Evolutionary conservation across 139 green algal genomes (phyloP), one percentile per base, ranked within the genome.

Genomic region (Auxenochlorella pyrenoidosa): DNA sequence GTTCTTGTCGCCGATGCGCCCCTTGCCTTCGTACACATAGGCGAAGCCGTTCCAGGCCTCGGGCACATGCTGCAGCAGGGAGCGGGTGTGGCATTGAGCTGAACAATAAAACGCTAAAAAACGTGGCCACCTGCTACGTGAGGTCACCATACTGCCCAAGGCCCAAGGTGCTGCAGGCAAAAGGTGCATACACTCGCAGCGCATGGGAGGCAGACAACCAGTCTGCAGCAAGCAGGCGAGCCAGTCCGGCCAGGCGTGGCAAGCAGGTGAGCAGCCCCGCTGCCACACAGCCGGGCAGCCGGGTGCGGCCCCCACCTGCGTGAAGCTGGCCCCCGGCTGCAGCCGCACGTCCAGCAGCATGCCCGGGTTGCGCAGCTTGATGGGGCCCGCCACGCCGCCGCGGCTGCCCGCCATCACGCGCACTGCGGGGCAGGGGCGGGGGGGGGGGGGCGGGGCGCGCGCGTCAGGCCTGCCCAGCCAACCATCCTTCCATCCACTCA

Each of bases 341-440:
- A 98, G 65, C 10, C 86, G 85, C 24, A 97, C 95, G 68, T 98
- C 96, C 88, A 98, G 87, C 41, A 98, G 91, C 90, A 97, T 78
- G 22, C 95, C 94, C 2, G 96, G 95, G 88, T 98, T 97, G 80
- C 92, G 91, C 94, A 98, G 92, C 75, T 90, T 88, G 83, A 98
- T 96, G 75, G 95, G 95, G 0, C 95, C 90, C 8, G 36, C 24
- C 2, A 36, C 32, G 34, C 41, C 77, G 19, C 63, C 26, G 5
- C 36, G 44, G 70, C 41, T 83, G 38, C 96, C 96, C 2, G 96
- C 96, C 94, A 98, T 96, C 28, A 98, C 95, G 0, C 96, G 90
- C 75, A 98, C 93, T n/a, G 44, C 86, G 38, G 58, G 32, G 15
- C 0, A 40, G 22, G 12, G 15, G 44, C 4, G 36, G 10, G 5